A percentile compares a stretch with the other conserved stretches of the same genome.
Conservation (phyloP, 257 asterid species). For the Handroanthus guayacan region DNA sequence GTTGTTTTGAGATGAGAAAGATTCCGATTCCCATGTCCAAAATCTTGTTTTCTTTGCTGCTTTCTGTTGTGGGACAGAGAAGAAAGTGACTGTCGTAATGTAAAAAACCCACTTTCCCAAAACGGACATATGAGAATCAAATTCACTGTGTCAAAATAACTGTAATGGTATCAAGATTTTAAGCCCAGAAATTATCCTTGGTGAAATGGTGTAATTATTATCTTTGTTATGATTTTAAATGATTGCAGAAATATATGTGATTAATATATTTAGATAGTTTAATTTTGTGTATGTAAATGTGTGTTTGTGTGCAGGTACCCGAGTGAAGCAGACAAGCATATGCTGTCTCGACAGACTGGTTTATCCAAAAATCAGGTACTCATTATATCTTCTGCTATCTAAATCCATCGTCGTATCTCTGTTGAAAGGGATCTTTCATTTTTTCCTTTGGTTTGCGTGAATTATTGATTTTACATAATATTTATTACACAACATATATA, state of each 20-base stretch:
- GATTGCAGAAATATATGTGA: not conserved
- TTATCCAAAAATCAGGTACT: slow-evolving; percentile 92
- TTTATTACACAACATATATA: not conserved
- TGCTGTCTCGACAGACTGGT: slow-evolving; percentile 95
- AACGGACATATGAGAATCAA: no score
- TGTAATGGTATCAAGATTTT: no score
- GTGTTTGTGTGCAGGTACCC: slow-evolving; percentile 68
- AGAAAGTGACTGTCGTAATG: no score
- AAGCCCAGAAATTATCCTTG: no score
- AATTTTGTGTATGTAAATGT: not conserved
- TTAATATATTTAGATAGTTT: not conserved
- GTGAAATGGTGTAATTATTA: no score
- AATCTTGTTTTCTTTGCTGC: no score
- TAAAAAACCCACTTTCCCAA: no score
- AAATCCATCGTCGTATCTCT: slow-evolving; percentile 32
- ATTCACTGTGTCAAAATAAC: no score
- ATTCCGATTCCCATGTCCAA: no score
- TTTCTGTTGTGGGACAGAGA: no score
- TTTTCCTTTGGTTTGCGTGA: slow-evolving; percentile 39
- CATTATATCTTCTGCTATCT: slow-evolving; percentile 34
- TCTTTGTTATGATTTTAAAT: no score
- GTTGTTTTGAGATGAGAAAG: no score
- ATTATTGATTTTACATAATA: not conserved
- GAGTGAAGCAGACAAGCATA: slow-evolving; percentile 94
- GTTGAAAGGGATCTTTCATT: slow-evolving; percentile 57